These are phyloP conservation scores for Amphichorda felina DNA, from an alignment of 2,329 filamentous ascomycete species.

Conservation along the genomic window DNA sequence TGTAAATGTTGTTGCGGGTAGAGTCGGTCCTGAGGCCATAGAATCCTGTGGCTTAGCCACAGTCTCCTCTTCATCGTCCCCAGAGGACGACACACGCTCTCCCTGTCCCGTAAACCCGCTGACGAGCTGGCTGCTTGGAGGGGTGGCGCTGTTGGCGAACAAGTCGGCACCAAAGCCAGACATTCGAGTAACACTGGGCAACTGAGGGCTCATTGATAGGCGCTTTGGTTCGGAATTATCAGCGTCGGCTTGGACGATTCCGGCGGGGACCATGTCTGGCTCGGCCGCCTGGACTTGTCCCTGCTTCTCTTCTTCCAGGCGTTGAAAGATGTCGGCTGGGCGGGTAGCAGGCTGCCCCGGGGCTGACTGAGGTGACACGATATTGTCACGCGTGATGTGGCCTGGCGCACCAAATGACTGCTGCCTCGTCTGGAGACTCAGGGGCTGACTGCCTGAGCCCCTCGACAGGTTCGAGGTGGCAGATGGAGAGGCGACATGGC, in stretches of 20 bases:
- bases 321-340: too few species aligned
- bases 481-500: background rate
- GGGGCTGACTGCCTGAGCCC: background rate
- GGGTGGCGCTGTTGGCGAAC: constrained; percentile 18
- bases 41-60: background rate
- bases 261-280: background rate
- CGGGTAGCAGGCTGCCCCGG: too few species aligned
- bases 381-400: background rate
- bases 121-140: background rate
- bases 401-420: background rate
- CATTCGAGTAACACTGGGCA: constrained; percentile 46
- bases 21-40: background rate
- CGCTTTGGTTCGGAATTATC: constrained; percentile 9
- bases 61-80: too few species aligned
- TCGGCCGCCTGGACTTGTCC: background rate
- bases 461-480: background rate
- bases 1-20: background rate
- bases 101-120: background rate
- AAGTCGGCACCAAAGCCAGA: constrained; percentile 49
- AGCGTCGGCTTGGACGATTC: background rate
- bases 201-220: constrained; percentile 40
- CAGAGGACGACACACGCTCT: background rate
- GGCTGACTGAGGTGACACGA: background rate
- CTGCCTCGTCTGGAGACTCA: background rate
- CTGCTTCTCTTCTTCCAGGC: too few species aligned